A percentile compares a stretch with the other conserved stretches of the same genome.
phyloP scores from a whole-genome alignment of 2,329 filamentous ascomycete genomes.

The Phaeoacremonium minimum region DNA sequence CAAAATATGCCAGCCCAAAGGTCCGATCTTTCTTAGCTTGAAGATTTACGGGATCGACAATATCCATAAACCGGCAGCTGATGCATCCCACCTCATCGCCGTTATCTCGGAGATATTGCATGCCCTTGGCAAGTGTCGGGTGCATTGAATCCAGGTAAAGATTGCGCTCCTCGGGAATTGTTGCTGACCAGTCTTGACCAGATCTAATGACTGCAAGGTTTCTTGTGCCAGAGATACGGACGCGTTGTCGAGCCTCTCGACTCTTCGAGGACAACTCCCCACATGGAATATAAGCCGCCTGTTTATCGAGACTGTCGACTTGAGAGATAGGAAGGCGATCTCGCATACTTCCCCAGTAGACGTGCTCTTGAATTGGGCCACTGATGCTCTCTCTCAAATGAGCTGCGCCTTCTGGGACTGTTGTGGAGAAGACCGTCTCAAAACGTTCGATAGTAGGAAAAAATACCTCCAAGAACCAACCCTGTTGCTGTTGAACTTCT shows the following conservation, averaged over 20 bases:
- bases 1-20: conserved; percentile 35
- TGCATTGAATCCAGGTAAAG: conserved; percentile 40
- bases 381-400: conserved; percentile 30
- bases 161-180: conserved; percentile 30
- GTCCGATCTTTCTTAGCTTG: conserved; percentile 22
- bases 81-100: conserved; percentile 37
- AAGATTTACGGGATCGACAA: conserved; percentile 22
- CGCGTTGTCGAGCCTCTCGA: conserved; percentile 7
- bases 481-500: conserved; percentile 21
- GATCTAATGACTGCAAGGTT: conserved; percentile 39
- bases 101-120: conserved; percentile 37
- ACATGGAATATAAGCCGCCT: too few relatives aligned
- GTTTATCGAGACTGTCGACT: conserved; percentile 24
- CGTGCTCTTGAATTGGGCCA: conserved; percentile 33
- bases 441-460: conserved; percentile 34
- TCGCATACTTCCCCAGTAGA: conserved; percentile 41
- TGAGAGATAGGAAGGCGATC: conserved; percentile 34
- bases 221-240: conserved; percentile 27
- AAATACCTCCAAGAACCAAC: conserved; percentile 39
- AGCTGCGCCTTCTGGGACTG: conserved; percentile 31
- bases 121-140: conserved; percentile 34
- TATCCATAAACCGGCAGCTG: conserved; percentile 36
- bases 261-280: too few relatives aligned
- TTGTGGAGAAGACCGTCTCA: conserved; percentile 35
- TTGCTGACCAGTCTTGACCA: conserved; percentile 38